Evolutionary conservation across 352 stramenopile genomes (phyloP), one percentile per base, ranked within the genome.

Genomic region (Phytopythium mirpurense): DNA sequence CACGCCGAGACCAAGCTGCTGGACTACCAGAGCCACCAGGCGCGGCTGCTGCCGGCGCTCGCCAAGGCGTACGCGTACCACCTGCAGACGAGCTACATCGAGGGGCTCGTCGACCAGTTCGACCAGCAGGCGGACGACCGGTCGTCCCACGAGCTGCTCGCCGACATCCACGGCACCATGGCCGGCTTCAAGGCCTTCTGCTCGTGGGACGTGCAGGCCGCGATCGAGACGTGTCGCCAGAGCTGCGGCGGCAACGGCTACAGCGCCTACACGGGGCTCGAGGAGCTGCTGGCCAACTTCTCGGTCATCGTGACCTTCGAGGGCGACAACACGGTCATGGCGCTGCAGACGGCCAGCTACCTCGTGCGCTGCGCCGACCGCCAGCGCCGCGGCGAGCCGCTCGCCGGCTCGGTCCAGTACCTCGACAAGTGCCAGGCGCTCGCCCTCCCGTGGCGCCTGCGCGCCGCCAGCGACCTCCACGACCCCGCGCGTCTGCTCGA

Each of bases 321-420:
- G 56, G 96, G 96, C 27, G 95, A 98, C 63, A 98, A 98, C 71
- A 93, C 96, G 23, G 97, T 99, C 74, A 87, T 99, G 56, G 93
- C 93, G 10, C 93, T 97, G 65, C 96, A 99, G 63, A 90, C 81
- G 11, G 84, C 79, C 7, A 65, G 72, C 50, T 94, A 91, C 59
- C 68, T 90, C 32, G 49, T 89, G 29, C 79, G 70, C 18, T 54
- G 73, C 8, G 74, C 87, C 11, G 82, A 90, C n/a, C 63, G 68
- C 18, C 61, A 86, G 51, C 67, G 51, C 24, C 60, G 67, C 34
- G 68, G 65, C n/a, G 59, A 83, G 37, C 67, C 70, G 46, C 75
- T 88, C 24, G 41, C 74, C 1, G 78, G 76, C 7, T 86, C 78
- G 0, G 78, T 88, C 23, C 65, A 80, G 41, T 90, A 88, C 52